A percentile compares a stretch with the other conserved stretches of the same genome.
These are phyloP conservation scores for Artomyces pyxidatus DNA, from an alignment of 768 basidiomycete species.

Conservation along the genomic window DNA sequence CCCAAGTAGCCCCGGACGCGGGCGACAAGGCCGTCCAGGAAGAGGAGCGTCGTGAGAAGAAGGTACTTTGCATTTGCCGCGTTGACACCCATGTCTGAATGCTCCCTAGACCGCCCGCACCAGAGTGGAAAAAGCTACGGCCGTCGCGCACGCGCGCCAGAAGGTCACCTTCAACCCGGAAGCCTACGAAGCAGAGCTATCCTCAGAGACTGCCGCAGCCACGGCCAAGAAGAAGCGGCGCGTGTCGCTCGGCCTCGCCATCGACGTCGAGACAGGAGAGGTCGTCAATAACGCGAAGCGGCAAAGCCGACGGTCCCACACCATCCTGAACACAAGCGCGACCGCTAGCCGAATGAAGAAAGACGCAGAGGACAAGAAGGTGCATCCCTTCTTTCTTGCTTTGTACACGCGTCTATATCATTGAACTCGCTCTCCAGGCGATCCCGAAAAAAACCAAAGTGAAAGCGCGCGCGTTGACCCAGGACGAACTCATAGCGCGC, in stretches of 20 bases:
- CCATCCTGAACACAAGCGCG: conserved; percentile 62
- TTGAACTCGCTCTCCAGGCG: conserved; percentile 11
- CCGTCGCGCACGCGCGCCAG: conserved; percentile 58
- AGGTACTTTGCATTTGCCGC: conserved; percentile 27
- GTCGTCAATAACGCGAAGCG: conserved; percentile 35
- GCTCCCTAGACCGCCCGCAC: conserved; percentile 42
- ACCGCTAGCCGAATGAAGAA: conserved; percentile 58
- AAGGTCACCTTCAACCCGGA: conserved; percentile 62
- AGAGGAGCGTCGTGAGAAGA: conserved; percentile 49
- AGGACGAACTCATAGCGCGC: conserved; percentile 76
- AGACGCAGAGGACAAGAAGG: conserved; percentile 56
- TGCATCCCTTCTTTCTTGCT: conserved; percentile 18
- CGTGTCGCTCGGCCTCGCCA: conserved; percentile 45
- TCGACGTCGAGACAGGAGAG: conserved; percentile 58
- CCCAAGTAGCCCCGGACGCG: conserved; percentile 42
- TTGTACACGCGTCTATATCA: not conserved
- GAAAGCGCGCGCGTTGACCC: conserved; percentile 49
- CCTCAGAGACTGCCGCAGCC: conserved; percentile 17
- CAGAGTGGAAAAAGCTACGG: conserved; percentile 54
- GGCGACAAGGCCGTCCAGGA: conserved; percentile 51
- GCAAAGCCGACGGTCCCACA: conserved; percentile 60
- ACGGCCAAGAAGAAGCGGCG: conserved; percentile 33
- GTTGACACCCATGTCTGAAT: not conserved
- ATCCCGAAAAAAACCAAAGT: conserved; percentile 53
- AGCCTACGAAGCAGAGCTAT: conserved; percentile 20